These are phyloP conservation scores for Xylariaceae sp. DNA, from an alignment of 2,329 filamentous ascomycete genomes.

Conservation along the genomic window DNA sequence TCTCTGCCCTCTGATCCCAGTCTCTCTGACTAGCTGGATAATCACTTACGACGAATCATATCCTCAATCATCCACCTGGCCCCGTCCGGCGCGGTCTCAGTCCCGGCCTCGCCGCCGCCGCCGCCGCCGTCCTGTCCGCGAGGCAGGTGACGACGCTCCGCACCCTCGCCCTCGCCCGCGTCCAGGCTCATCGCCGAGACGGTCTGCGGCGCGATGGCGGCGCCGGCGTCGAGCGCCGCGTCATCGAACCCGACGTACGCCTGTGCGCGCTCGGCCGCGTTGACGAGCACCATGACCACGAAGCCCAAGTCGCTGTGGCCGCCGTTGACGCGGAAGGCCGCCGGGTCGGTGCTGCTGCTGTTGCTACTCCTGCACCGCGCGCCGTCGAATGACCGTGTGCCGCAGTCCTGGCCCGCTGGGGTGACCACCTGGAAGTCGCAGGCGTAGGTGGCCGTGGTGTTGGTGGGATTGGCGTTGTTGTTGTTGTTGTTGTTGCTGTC, in stretches of 20 bases:
- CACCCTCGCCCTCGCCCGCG: neutral
- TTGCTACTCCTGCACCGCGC: slow-evolving; percentile 3
- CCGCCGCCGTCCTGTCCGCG: neutral
- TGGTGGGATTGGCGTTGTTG: neutral
- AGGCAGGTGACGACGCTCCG: neutral
- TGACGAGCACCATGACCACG: slow-evolving; percentile 25
- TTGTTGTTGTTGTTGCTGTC: neutral
- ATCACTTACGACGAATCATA: slow-evolving; percentile 10
- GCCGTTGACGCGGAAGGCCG: slow-evolving; percentile 19
- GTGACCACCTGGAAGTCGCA: slow-evolving; percentile 12
- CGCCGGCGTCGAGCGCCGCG: slow-evolving; percentile 23
- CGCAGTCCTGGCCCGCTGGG: slow-evolving; percentile 24
- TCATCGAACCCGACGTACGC: slow-evolving; percentile 32
- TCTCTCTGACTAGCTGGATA: neutral
- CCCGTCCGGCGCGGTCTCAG: neutral
- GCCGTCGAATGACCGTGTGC: slow-evolving; percentile 11
- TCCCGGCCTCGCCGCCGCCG: too few species aligned
- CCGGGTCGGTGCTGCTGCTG: too few species aligned
- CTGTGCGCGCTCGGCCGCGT: neutral
- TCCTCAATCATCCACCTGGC: slow-evolving; percentile 13
- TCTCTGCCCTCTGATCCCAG: neutral
- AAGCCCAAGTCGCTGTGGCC: slow-evolving; percentile 29
- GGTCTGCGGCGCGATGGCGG: slow-evolving; percentile 23
- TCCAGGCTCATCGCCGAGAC: too few species aligned
- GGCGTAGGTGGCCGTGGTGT: neutral